Conservation (phyloP, 2,329 filamentous ascomycete species). For the Arthrobotrys megalospora region DNA sequence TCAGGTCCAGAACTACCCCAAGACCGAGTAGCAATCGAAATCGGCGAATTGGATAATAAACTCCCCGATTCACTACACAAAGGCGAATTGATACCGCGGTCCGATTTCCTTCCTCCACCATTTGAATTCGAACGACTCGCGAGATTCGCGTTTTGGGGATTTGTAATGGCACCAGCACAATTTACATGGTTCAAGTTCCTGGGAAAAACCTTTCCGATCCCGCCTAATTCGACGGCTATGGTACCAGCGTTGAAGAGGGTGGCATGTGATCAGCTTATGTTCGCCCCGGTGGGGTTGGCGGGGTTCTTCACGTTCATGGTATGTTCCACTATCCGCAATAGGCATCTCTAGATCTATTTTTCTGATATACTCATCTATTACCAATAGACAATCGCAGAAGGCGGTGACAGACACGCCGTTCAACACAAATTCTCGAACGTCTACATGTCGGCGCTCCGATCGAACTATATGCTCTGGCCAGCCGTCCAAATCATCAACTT, state of each 20-base stretch:
- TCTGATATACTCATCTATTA: neutral
- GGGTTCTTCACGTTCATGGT: slow-evolving; percentile 93
- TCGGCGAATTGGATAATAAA: slow-evolving; percentile 87
- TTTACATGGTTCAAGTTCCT: slow-evolving; percentile 97
- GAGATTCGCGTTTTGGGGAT: slow-evolving; percentile 92
- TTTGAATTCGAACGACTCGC: slow-evolving; percentile 97
- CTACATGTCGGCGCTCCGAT: slow-evolving; percentile 93
- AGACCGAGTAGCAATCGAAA: slow-evolving; percentile 86
- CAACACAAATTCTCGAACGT: slow-evolving; percentile 90
- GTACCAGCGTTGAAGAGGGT: slow-evolving; percentile 89
- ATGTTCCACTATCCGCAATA: neutral
- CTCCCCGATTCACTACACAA: slow-evolving; percentile 76
- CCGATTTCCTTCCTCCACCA: slow-evolving; percentile 78
- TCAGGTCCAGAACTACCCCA: slow-evolving; percentile 74
- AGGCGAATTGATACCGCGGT: slow-evolving; percentile 78
- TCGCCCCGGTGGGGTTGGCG: slow-evolving; percentile 88
- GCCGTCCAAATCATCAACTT: slow-evolving; percentile 98
- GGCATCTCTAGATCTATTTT: neutral
- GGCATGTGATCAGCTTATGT: slow-evolving; percentile 91
- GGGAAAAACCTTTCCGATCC: slow-evolving; percentile 84
- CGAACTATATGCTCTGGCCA: slow-evolving; percentile 96
- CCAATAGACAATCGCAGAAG: slow-evolving; percentile 82
- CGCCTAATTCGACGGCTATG: slow-evolving; percentile 73
- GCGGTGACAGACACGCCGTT: slow-evolving; percentile 85
- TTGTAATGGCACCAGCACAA: slow-evolving; percentile 94